Evolutionary conservation across 2,329 filamentous ascomycete genomes (phyloP).

Genomic region (Phaeoacremonium minimum): DNA sequence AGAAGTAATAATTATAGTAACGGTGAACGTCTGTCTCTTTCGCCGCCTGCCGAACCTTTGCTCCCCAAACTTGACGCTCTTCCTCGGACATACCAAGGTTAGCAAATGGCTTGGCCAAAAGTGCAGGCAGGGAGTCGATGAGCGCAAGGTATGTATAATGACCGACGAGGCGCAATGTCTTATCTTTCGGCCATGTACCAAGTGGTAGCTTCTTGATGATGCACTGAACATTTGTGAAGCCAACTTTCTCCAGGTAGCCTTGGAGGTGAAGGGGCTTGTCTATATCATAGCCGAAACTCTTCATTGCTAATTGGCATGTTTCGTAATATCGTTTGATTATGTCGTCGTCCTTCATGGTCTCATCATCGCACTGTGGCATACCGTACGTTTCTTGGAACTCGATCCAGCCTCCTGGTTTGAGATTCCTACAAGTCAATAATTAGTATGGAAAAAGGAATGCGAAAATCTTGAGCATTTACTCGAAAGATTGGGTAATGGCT

Average conservation of each 20-base stretch:
- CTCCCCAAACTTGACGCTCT: too few species aligned
- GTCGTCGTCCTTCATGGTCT: slow-evolving; percentile 24
- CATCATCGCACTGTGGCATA: slow-evolving; percentile 32
- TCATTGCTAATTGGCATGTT: too few species aligned
- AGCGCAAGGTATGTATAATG: slow-evolving; percentile 34
- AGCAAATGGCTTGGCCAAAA: slow-evolving; percentile 34
- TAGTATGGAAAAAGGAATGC: neutral
- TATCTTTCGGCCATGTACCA: slow-evolving; percentile 38
- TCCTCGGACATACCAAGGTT: slow-evolving; percentile 27
- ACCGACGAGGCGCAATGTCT: slow-evolving; percentile 31
- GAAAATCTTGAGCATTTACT: slow-evolving; percentile 30
- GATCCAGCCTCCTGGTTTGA: slow-evolving; percentile 45
- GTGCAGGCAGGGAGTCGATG: slow-evolving; percentile 29
- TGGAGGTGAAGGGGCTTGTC: slow-evolving; percentile 23
- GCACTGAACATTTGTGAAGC: slow-evolving; percentile 37
- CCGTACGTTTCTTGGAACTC: slow-evolving; percentile 43
- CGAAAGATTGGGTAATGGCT: slow-evolving; percentile 35
- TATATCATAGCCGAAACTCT: slow-evolving; percentile 30
- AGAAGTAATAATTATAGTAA: too few species aligned
- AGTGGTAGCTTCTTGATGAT: slow-evolving; percentile 38
- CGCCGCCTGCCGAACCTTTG: too few species aligned
- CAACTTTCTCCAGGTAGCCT: slow-evolving; percentile 26
- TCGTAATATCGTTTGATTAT: slow-evolving; percentile 15
- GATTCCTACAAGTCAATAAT: slow-evolving; percentile 17
- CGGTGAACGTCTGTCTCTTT: too few species aligned